These are phyloP conservation scores for Neurospora discreta DNA, from an alignment of 495 filamentous ascomycete species.

Conservation along the genomic window DNA sequence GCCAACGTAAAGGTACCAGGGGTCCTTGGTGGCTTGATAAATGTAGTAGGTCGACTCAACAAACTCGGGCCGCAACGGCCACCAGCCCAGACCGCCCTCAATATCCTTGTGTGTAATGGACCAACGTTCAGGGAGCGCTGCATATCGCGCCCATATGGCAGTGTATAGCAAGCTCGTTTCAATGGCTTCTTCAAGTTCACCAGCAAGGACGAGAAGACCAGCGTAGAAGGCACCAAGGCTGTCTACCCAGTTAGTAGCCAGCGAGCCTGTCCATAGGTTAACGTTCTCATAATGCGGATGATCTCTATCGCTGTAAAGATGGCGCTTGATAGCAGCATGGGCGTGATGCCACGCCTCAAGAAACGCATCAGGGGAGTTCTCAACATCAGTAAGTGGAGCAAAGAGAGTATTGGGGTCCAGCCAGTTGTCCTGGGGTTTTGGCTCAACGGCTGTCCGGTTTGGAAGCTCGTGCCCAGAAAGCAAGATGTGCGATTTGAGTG, in stretches of 20 bases:
- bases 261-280: conserved; percentile 70
- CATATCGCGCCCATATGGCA: conserved; percentile 87
- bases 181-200: conserved; percentile 81
- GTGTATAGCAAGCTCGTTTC: conserved; percentile 81
- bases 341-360: conserved; percentile 77
- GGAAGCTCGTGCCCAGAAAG: conserved; percentile 59
- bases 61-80: conserved; percentile 90
- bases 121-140: conserved; percentile 89
- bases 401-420: conserved; percentile 48
- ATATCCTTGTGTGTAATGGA: conserved; percentile 75
- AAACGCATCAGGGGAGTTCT: conserved; percentile 67
- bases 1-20: conserved; percentile 90
- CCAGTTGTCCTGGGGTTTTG: conserved; percentile 21
- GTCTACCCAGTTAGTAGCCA: conserved; percentile 84
- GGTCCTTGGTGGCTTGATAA: conserved; percentile 85
- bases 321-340: conserved; percentile 74
- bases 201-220: conserved; percentile 75
- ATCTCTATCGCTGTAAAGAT: conserved; percentile 60
- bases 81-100: conserved; percentile 83
- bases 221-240: conserved; percentile 92
- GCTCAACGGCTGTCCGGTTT: conserved; percentile 30
- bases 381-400: conserved; percentile 45
- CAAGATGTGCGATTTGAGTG: conserved; percentile 83
- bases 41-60: conserved; percentile 92
- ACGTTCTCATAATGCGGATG: conserved; percentile 89